Base-by-base conservation (phyloP, 177 flowering plant species). In the Vitis hybrid region DNA sequence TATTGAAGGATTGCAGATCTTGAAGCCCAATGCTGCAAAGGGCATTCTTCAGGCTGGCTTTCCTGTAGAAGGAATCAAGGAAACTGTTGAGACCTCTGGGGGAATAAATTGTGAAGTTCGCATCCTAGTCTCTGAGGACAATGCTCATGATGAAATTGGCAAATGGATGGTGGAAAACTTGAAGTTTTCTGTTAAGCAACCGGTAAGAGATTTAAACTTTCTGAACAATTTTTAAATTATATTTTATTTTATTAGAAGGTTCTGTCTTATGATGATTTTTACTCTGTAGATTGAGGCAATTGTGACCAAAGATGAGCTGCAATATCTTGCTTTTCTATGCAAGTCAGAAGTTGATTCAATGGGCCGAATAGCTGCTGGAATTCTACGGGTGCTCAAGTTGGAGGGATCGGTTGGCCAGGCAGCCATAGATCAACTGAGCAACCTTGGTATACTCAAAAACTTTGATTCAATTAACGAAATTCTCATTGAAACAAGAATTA, bases 321-420 rank as follows among this genome's bases (percentile, higher is more conserved):
- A 93, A 70, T 82, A 88, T 70, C 93, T 93, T 58, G 82, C 87
- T 70, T 50, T 78, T 18, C 72, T 91, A 68, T 89, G 92, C 88
- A 88, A 86, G 74, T 88, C 97, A 49, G 98, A 95, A 79, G 82
- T 91, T 73, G 99, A 90, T 12, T 90, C 99, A 20, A 80, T 91
- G 89, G 99, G 98, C 66, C 86, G 99, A 69, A 89, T 95, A 50
- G 77, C 94, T 76, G 99, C 97, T 73, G 97, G 94, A 50, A 81
- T 95, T 61, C 69, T 95, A 68, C 83, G 92, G 73, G 73, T 95
- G n/a, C 87, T 95, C 67, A 93, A 91, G 81, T 85, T 95, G 61
- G 98, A 95, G 39, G 74, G 76, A 50, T 85, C 99, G 13, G 67
- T 93, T 74, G 99, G 99, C 58, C 87, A 86, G 72, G 87, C 90